Evolutionary conservation across 106 monocot species (phyloP).

Genomic region (Alisma plantagoaquatica): DNA sequence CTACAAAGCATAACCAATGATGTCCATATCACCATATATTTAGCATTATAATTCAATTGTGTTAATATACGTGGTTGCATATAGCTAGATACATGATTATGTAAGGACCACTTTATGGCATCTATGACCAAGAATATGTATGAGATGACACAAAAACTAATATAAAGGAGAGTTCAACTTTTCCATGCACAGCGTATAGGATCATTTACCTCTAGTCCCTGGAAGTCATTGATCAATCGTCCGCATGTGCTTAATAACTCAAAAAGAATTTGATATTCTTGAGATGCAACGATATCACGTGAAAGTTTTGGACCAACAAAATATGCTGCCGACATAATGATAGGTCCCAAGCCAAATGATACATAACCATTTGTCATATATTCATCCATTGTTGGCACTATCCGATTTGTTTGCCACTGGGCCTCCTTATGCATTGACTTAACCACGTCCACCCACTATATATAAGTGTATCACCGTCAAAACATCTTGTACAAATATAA

Average conservation of each 20-base stretch:
- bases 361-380: constrained; percentile 79
- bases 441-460: constrained; percentile 74
- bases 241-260: constrained; percentile 78
- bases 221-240: constrained; percentile 74
- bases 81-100: no score
- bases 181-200: neutral
- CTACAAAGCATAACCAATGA: no score
- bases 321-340: constrained; percentile 74
- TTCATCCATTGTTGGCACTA: constrained; percentile 54
- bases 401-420: constrained; percentile 43
- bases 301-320: constrained; percentile 62
- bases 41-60: no score
- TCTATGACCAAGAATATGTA: no score
- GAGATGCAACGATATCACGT: constrained; percentile 23
- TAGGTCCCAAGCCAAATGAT: constrained; percentile 83
- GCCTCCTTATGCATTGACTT: constrained; percentile 70
- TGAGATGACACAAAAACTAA: no score
- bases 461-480: no score
- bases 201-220: constrained; percentile 54
- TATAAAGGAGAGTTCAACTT: no score
- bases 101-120: no score
- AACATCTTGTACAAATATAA: no score
- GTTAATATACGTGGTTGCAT: no score
- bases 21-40: no score
- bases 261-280: constrained; percentile 48